Evolutionary conservation across 345 rosid genomes (phyloP).

Genomic region (Citrus australasica): DNA sequence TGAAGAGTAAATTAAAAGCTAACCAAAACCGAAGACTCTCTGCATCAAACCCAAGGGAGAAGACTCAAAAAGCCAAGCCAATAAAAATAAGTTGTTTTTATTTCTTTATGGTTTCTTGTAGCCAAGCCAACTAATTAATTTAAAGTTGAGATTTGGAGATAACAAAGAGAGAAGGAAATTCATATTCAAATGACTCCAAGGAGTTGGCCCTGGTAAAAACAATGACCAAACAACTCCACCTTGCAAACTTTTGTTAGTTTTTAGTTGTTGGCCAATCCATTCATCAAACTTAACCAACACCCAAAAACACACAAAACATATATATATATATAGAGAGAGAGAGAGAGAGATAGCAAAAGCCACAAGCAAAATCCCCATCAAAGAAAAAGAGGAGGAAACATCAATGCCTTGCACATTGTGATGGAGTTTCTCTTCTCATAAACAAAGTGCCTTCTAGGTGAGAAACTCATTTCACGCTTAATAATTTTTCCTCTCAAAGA

Average conservation of each 20-base stretch:
- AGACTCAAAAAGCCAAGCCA: conserved; percentile 3
- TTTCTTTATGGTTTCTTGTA: not conserved
- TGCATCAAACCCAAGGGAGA: not conserved
- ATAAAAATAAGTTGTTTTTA: not conserved
- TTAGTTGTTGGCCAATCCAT: conserved; percentile 49
- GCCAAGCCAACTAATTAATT: not conserved
- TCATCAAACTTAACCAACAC: conserved; percentile 24
- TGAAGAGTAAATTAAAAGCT: conserved; percentile 3
- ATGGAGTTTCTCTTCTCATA: not conserved
- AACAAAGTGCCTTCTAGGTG: conserved; percentile 5
- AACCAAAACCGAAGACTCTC: not conserved
- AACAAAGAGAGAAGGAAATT: not conserved
- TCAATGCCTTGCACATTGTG: conserved; percentile 7
- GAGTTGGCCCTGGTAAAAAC: not conserved
- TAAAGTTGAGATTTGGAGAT: not conserved
- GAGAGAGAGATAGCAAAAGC: not conserved
- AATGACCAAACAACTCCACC: conserved; percentile 29
- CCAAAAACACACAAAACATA: conserved; percentile 19
- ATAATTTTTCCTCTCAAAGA: conserved; percentile 3
- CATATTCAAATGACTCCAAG: not conserved
- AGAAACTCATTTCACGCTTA: conserved; percentile 19
- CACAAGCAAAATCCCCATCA: not conserved
- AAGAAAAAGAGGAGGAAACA: conserved; percentile 1
- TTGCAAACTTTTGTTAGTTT: conserved; percentile 26
- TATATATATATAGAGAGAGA: no score